A percentile compares a stretch with the other conserved stretches of the same genome.
Conservation (phyloP, 805 yeast species). For the Trichomonascus vanleenenianus region DNA sequence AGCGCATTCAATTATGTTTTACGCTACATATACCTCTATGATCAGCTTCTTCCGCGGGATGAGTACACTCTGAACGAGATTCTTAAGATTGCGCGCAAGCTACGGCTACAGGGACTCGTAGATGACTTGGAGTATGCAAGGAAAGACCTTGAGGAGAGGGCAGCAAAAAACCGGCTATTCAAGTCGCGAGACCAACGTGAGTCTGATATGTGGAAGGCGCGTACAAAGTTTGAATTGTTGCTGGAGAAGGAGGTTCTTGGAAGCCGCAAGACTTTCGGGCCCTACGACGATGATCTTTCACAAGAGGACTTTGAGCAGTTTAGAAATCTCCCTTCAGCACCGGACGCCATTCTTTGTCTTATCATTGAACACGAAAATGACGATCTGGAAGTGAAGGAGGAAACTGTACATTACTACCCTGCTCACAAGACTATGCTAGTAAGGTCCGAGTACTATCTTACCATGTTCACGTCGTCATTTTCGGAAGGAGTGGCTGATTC, state of each 20-base stretch:
- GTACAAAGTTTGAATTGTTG: slow-evolving; percentile 20
- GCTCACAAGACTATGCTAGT: slow-evolving; percentile 53
- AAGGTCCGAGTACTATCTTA: slow-evolving; percentile 56
- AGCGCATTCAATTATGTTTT: slow-evolving; percentile 24
- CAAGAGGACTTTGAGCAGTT: not conserved
- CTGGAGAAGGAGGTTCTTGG: slow-evolving; percentile 25
- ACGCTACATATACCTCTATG: slow-evolving; percentile 32
- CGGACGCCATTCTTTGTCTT: slow-evolving; percentile 5
- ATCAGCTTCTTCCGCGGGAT: slow-evolving; percentile 32
- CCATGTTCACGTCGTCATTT: slow-evolving; percentile 51
- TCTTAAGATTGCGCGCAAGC: slow-evolving; percentile 27
- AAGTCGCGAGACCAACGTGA: slow-evolving; percentile 23
- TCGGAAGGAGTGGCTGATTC: slow-evolving; percentile 25
- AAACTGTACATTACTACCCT: slow-evolving; percentile 40
- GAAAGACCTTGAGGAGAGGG: slow-evolving; percentile 22
- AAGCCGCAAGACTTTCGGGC: not conserved
- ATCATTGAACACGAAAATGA: slow-evolving; percentile 19
- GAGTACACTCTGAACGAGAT: slow-evolving; percentile 19
- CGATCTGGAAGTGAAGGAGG: not conserved
- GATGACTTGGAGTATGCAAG: slow-evolving; percentile 19
- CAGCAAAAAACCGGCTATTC: slow-evolving; percentile 11
- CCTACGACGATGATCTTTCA: not conserved
- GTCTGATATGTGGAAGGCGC: slow-evolving; percentile 28
- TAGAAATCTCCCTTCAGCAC: not conserved
- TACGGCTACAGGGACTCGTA: slow-evolving; percentile 32